A percentile compares a stretch with the other conserved stretches of the same genome.
Conservation (phyloP, 441 rosid species). For the Adansonia rubrostipa region DNA sequence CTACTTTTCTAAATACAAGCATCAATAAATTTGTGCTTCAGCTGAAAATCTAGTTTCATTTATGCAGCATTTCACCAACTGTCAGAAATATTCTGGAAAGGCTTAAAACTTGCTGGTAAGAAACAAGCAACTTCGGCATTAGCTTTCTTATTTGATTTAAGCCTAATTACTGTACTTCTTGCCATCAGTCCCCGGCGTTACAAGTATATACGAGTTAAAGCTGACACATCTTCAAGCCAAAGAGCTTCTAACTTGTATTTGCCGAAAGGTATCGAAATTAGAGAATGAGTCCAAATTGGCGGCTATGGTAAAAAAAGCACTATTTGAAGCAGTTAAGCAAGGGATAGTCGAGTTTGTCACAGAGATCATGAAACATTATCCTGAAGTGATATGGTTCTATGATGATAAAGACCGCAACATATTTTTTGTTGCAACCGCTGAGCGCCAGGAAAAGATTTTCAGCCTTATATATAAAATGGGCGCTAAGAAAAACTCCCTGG, state of each 20-base stretch:
- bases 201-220: slow-evolving; percentile 53
- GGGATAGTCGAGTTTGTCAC: slow-evolving; percentile 61
- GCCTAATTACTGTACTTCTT: background rate
- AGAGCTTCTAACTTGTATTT: slow-evolving; percentile 48
- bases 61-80: slow-evolving; percentile 35
- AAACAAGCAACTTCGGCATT: background rate
- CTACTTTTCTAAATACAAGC: background rate
- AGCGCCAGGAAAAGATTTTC: slow-evolving; percentile 75
- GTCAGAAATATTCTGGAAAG: slow-evolving; percentile 36
- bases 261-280: slow-evolving; percentile 47
- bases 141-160: background rate
- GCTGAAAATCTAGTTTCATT: background rate
- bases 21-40: background rate
- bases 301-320: slow-evolving; percentile 42
- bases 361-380: slow-evolving; percentile 55
- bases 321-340: slow-evolving; percentile 61
- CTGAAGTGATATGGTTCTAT: slow-evolving; percentile 59
- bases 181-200: slow-evolving; percentile 51
- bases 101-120: slow-evolving; percentile 54
- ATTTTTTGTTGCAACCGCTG: slow-evolving; percentile 56
- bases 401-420: slow-evolving; percentile 50
- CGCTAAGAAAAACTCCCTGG: slow-evolving; percentile 59
- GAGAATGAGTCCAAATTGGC: slow-evolving; percentile 41
- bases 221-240: slow-evolving; percentile 53
- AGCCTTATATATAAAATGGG: slow-evolving; percentile 64